Evolutionary conservation across 176 grass and related monocot species (phyloP).

Genomic region (Carex littledalei): DNA sequence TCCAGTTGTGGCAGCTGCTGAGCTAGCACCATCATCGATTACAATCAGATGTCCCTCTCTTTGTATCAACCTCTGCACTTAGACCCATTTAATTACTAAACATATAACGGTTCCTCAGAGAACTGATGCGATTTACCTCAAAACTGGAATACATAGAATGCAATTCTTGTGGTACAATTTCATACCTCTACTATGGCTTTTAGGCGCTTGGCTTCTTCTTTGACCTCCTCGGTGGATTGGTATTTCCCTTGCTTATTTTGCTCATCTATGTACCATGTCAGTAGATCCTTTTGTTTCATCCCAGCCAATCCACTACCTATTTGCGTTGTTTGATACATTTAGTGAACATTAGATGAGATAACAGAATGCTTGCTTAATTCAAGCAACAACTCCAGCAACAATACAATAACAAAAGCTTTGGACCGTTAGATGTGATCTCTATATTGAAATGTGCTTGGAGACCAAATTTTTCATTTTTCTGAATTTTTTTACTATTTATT

Average conservation of each 20-base stretch:
- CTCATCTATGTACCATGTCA: conserved; percentile 88
- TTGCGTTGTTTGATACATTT: not conserved
- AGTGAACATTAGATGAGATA: not conserved
- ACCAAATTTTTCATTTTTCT: conserved; percentile 51
- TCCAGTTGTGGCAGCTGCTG: conserved; percentile 13
- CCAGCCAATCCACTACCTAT: conserved; percentile 76
- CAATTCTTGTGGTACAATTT: not conserved
- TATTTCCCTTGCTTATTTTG: conserved; percentile 85
- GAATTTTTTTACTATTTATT: no score
- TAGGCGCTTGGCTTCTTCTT: conserved; percentile 86
- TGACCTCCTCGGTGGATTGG: conserved; percentile 74
- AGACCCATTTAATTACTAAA: not conserved
- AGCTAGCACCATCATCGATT: conserved; percentile 62
- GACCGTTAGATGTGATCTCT: no score
- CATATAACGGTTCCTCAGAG: not conserved
- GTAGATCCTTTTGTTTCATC: conserved; percentile 96
- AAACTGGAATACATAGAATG: not conserved
- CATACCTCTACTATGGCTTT: conserved; percentile 92
- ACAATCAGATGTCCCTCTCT: conserved; percentile 95
- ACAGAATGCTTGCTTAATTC: not conserved
- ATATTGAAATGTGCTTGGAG: no score
- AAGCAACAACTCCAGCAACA: not conserved
- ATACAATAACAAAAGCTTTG: conserved; percentile 22
- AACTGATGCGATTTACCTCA: not conserved
- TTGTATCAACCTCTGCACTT: conserved; percentile 87